Evolutionary conservation across 139 green algal genomes (phyloP), one percentile per base, ranked within the genome.

Genomic region (Nannochloris sp.): DNA sequence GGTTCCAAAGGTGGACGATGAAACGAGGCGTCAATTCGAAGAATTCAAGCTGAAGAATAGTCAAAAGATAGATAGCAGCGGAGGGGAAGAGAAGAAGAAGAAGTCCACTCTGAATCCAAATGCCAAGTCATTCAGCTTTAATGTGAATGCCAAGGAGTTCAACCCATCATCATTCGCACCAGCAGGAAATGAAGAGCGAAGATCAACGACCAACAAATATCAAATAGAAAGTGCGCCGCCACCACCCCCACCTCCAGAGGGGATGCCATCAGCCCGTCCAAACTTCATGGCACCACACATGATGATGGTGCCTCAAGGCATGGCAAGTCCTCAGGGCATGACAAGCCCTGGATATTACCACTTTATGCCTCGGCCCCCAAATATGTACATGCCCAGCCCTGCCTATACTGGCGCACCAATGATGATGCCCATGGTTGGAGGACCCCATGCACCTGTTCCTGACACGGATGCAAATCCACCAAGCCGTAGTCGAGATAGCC

Each of bases 41-140:
- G 29, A 61, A 36, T 81, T 75, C 57, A 81, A 81, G 55, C 4
- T 23, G 2, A 18, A 72, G 44, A 29, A 66, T 54, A 60, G 50
- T 50, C 46, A 44, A n/a, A 44, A 71, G 24, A 24, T 24, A 68
- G 44, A 24, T 57, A 68, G 43, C 37, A 54, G 57, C 27, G 48
- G 9, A 44, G 48, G 21, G 36, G 18, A 43, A 10, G 61, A 44
- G 36, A 34, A 48, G 44, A 19, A 40, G 54, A 23, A 54, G 49
- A 44, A 57, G 21, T 29, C 56, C 51, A 31, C 61, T 15, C 68
- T 84, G 21, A 84, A 84, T 60, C 76, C 78, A 37, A 62, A 70
- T 61, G 76, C 76, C 44, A 83, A 81, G 65, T 57, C 70, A 18
- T 84, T 84, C 72, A 70, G 58, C 31, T 68, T 84, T 62, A 84